Evolutionary conservation across 345 rosid species (phyloP).

Genomic region (Eucalyptus dawsonii): DNA sequence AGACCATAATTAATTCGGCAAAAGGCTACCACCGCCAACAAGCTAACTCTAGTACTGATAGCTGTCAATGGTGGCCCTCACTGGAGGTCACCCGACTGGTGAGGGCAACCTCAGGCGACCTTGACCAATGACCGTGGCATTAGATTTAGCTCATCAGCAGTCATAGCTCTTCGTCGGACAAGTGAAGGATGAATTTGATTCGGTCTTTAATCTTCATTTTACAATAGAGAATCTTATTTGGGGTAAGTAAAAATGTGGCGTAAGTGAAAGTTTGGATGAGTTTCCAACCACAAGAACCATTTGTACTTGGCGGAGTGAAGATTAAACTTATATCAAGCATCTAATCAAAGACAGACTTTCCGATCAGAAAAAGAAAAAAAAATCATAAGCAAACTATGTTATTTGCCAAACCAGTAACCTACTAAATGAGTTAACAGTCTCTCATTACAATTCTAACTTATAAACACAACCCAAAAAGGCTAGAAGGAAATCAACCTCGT

Average conservation of each 20-base stretch:
- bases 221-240: neutral
- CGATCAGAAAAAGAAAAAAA: too few species aligned
- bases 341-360: neutral
- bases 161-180: rapidly evolving
- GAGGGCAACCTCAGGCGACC: rapidly evolving
- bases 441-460: neutral
- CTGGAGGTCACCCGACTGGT: rapidly evolving
- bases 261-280: neutral
- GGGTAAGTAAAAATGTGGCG: rapidly evolving
- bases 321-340: neutral
- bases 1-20: rapidly evolving
- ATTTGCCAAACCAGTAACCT: neutral
- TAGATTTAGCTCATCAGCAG: rapidly evolving
- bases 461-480: neutral
- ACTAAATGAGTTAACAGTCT: neutral
- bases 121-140: rapidly evolving
- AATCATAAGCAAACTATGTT: neutral
- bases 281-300: neutral
- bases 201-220: neutral
- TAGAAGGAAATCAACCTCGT: rapidly evolving
- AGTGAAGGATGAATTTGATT: rapidly evolving
- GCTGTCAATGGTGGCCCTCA: rapidly evolving
- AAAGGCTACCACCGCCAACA: rapidly evolving
- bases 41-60: rapidly evolving
- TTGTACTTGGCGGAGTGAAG: neutral